phyloP scores from a whole-genome alignment of 768 basidiomycete species.

The Crassisporium funariophilum region DNA sequence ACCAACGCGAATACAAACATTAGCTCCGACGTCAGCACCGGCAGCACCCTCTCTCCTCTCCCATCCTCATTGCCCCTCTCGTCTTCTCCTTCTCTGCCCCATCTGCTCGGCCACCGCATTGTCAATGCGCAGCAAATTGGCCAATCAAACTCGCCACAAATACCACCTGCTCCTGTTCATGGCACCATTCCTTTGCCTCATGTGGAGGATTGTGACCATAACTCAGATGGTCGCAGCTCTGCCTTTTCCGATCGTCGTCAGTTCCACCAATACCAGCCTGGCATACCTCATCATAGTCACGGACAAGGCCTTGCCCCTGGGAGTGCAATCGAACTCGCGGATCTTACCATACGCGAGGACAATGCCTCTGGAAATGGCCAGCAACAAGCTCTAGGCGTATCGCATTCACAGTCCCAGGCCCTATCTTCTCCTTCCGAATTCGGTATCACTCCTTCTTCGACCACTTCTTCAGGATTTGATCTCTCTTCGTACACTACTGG shows the following conservation, averaged over 20 bases:
- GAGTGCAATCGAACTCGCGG: neutral
- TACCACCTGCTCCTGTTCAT: conserved; percentile 32
- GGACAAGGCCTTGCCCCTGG: neutral
- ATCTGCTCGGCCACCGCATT: conserved; percentile 2
- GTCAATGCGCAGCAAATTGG: conserved; percentile 4
- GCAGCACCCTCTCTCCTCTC: conserved; percentile 19
- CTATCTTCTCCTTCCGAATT: conserved; percentile 11
- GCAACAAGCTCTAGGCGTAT: conserved; percentile 11
- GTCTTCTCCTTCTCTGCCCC: conserved; percentile 7
- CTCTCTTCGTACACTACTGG: conserved; percentile 4
- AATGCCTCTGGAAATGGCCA: conserved; percentile 1
- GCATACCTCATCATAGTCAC: neutral
- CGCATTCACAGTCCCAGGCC: conserved; percentile 14
- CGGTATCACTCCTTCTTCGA: neutral
- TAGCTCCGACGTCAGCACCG: neutral
- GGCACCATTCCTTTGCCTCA: conserved; percentile 36
- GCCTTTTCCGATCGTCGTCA: conserved; percentile 11
- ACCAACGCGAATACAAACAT: neutral
- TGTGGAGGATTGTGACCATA: conserved; percentile 20
- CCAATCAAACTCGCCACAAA: conserved; percentile 9
- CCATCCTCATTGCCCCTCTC: conserved; percentile 12
- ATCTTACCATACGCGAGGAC: neutral
- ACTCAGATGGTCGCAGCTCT: conserved; percentile 13
- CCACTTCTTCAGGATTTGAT: conserved; percentile 1
- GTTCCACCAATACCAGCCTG: conserved; percentile 3